Evolutionary conservation across 2,329 filamentous ascomycete genomes (phyloP).

Genomic region (Ophiostoma sp.): DNA sequence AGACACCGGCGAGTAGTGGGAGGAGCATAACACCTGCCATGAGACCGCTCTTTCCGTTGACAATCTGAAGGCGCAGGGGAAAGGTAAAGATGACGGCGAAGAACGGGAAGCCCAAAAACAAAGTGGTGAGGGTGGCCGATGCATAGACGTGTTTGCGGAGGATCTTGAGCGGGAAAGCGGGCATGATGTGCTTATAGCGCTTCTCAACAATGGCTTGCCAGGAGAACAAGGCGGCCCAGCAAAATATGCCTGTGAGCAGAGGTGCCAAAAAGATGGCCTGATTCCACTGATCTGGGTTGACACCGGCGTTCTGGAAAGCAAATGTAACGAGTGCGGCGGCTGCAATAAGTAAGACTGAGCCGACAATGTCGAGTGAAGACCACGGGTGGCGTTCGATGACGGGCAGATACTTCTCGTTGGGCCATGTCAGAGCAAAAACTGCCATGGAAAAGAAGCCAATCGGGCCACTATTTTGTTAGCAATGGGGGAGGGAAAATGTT

Average conservation of each 20-base stretch:
- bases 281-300: conserved; percentile 43
- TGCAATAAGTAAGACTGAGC: conserved; percentile 54
- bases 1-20: conserved; percentile 53
- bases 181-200: conserved; percentile 38
- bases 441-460: conserved; percentile 49
- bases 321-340: conserved; percentile 58
- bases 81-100: conserved; percentile 52
- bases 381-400: conserved; percentile 44
- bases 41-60: conserved; percentile 49
- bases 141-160: conserved; percentile 50
- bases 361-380: conserved; percentile 55
- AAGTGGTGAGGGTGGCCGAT: conserved; percentile 45
- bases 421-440: conserved; percentile 54
- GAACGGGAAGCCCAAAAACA: conserved; percentile 53
- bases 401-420: conserved; percentile 44
- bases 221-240: conserved; percentile 41
- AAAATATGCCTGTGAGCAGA: conserved; percentile 41
- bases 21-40: conserved; percentile 53
- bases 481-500: not conserved
- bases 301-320: conserved; percentile 55
- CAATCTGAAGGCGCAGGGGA: conserved; percentile 50
- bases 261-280: conserved; percentile 45
- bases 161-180: conserved; percentile 51
- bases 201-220: conserved; percentile 43
- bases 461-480: conserved; percentile 46